Evolutionary conservation across 371 early-diverging fungal genomes (phyloP), one percentile per base, ranked within the genome.

Genomic region (Mucor saturninus): DNA sequence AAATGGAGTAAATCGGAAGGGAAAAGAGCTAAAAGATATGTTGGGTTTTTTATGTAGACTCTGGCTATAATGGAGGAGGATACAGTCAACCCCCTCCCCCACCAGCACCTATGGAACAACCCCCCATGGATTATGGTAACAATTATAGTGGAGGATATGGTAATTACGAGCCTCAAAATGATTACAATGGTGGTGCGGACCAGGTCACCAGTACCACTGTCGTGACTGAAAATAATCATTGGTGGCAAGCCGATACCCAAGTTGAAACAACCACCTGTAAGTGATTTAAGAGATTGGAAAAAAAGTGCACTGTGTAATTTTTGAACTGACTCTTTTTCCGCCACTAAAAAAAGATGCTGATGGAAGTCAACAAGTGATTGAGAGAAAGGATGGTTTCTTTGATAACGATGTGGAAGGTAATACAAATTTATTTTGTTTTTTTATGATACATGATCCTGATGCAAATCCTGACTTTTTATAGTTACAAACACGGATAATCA

Each of bases 221-320:
- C 11, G 63, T 76, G 56, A 76, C 74, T 56, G 76, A 79, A 55
- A 76, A 79, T 49, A 71, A 73, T 50, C 75, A 75, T 15, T 71
- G 64, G 58, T 78, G 75, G 67, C 68, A 73, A 29, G 42, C 59
- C 31, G 78, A 78, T 49, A 65, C 63, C 29, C 71, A 76, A 54
- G 76, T 76, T 14, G 67, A 74, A 31, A 59, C 76, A 40, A 65
- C 67, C 4, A 50, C 64, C 50, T 71, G 73, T 73, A 71, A 48
- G 58, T 40, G 32, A 35, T 21, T 48, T 5, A 37, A 32, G 21
- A 43, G 21, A 26, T n/a, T 21, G 15, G 46, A 13, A 4, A 42
- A 10, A 42, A 11, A 40, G 4, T 21, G 29, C 29, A 13, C 8
- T 28, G 30, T 21, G 54, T 10, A 26, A 30, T 15, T n/a, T 31